Base-by-base conservation (phyloP, 2,329 filamentous ascomycete species). In the Aureobasidium sp. region DNA sequence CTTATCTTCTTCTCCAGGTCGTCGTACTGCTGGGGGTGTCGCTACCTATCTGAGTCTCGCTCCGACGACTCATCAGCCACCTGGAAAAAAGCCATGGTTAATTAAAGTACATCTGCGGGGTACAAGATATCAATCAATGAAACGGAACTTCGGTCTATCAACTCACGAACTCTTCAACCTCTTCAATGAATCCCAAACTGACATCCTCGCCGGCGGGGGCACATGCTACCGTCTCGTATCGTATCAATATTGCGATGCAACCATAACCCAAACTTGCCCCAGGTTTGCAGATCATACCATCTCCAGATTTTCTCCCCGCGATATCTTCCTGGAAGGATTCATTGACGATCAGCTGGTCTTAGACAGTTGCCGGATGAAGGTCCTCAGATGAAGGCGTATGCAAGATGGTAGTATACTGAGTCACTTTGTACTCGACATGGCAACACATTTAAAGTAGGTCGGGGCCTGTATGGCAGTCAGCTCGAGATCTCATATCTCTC, bases 231-330 rank as follows among this genome's bases (percentile, higher is more conserved):
- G 29, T 57, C 39, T 53, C 53, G 39, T 57, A 57, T 45, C 10
- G n/a, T 8, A 36, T 36, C 36, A n/a, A 32, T 34, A 16, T 36
- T 5, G 39, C 39, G 29, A 57, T 57, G 42, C 42, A 47, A 48
- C 54, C 39, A 45, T 57, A 34, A 29, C 53, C 39, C 41, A 45
- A 57, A 57, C 53, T 45, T 57, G 29, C 42, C 30, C 53, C 30
- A 10, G 29, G 7, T n/a, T n/a, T 48, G 54, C 39, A 47, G 54
- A 58, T 58, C 54, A 30, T 3, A 45, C 32, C 29, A 37, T 42
- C 54, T 42, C 54, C 54, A 58, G 54, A 32, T 58, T 48, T 58
- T 48, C 54, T 32, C 54, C 54, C 54, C 54, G 10, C 54, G 54
- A 39, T 47, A 21, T 47, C 16, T 21, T 39, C 32, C 42, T 37